A percentile compares a stretch with the other conserved stretches of the same genome.
Conservation (phyloP, 2,329 filamentous ascomycete genomes). For the Cyphellophora europaea region DNA sequence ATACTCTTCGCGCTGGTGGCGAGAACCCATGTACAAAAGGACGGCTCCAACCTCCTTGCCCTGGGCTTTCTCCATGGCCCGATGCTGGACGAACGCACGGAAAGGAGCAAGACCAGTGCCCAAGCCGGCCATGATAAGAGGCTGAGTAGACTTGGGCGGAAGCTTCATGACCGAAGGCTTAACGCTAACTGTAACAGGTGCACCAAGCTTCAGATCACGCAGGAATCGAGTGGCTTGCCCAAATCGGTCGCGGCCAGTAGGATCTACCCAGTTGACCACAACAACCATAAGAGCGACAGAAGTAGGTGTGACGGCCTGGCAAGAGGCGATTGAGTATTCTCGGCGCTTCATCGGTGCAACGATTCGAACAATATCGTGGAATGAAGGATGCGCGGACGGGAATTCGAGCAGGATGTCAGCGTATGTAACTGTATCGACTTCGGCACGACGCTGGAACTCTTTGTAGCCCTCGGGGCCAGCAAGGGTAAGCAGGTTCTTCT, state of each 20-base stretch:
- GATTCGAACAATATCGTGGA: slow-evolving; percentile 82
- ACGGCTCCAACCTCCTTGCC: slow-evolving; percentile 91
- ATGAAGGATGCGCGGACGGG: slow-evolving; percentile 73
- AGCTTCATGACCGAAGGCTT: slow-evolving; percentile 99
- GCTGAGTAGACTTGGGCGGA: slow-evolving; percentile 75
- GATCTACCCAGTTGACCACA: slow-evolving; percentile 90
- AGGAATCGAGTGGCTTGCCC: slow-evolving; percentile 92
- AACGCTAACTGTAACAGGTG: slow-evolving; percentile 79
- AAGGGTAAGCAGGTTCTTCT: slow-evolving; percentile 67
- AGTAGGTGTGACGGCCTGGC: slow-evolving; percentile 84
- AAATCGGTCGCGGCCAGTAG: slow-evolving; percentile 75
- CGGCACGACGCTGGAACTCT: slow-evolving; percentile 85
- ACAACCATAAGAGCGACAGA: slow-evolving; percentile 94
- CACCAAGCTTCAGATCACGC: slow-evolving; percentile 62
- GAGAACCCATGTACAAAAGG: slow-evolving; percentile 90
- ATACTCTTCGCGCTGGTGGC: slow-evolving; percentile 97
- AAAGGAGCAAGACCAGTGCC: slow-evolving; percentile 97
- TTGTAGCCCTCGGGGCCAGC: slow-evolving; percentile 69
- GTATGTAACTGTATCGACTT: slow-evolving; percentile 85
- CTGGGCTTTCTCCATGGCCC: slow-evolving; percentile 94
- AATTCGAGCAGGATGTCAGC: slow-evolving; percentile 87
- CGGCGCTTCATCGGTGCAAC: slow-evolving; percentile 88
- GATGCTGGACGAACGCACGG: slow-evolving; percentile 97
- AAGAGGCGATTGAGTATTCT: slow-evolving; percentile 98
- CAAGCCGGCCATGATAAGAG: slow-evolving; percentile 98